Evolutionary conservation across 805 yeast species (phyloP).

Genomic region (Spathaspora boniae): DNA sequence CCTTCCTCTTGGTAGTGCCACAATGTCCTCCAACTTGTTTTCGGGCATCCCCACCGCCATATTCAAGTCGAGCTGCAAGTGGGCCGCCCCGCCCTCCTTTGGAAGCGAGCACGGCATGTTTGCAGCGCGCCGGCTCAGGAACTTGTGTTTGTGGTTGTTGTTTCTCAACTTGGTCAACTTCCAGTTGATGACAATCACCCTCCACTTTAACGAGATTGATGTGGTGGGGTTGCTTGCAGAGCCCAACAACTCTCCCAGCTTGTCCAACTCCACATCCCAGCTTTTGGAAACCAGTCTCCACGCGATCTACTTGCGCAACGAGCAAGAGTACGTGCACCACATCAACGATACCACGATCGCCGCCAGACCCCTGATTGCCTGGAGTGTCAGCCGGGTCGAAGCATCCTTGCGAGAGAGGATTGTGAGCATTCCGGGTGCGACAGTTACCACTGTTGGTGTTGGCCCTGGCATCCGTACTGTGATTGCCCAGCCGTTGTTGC

Average conservation of each 20-base stretch:
- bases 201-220: constrained; percentile 5
- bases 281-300: constrained; percentile 10
- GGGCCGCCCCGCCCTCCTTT: constrained; percentile 2
- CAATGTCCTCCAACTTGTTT: constrained; percentile 7
- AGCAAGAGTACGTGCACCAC: constrained; percentile 14
- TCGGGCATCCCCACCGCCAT: constrained; percentile 8
- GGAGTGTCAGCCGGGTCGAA: too few relatives aligned
- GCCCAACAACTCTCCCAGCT: background rate
- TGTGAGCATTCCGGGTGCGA: too few relatives aligned
- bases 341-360: constrained; percentile 16
- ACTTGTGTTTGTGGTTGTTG: constrained; percentile 4
- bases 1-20: constrained; percentile 1
- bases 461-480: too few relatives aligned
- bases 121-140: constrained; percentile 1
- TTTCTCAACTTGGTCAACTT: constrained; percentile 5
- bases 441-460: too few relatives aligned
- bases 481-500: too few relatives aligned
- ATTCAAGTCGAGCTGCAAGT: constrained; percentile 5
- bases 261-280: background rate
- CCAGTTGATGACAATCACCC: background rate
- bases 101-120: background rate
- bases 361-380: constrained; percentile 15
- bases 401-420: too few relatives aligned
- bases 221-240: constrained; percentile 5
- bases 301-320: constrained; percentile 19